Conservation (phyloP, 176 grass and related monocot genomes). For the Microstegium vimineum region DNA sequence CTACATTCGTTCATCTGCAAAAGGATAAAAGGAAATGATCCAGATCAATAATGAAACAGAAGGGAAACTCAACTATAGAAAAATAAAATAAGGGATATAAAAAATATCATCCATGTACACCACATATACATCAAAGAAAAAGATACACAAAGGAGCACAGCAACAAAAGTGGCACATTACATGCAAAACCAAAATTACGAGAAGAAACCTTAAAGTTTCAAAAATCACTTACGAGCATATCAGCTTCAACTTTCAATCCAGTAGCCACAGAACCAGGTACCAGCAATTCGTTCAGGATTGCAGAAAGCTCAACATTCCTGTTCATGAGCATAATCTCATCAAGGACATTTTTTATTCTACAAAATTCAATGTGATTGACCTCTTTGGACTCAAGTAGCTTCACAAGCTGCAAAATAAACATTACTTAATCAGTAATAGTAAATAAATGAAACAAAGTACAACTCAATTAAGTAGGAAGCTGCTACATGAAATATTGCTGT, state of each 20-base stretch:
- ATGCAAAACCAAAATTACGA: not conserved
- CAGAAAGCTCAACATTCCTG: constrained; percentile 66
- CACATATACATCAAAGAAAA: not conserved
- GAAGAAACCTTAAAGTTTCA: constrained; percentile 12
- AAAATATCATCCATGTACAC: not conserved
- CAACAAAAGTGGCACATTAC: not conserved
- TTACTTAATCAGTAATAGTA: constrained; percentile 16
- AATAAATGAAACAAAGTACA: constrained; percentile 33
- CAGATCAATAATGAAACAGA: not conserved
- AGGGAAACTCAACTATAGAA: not conserved
- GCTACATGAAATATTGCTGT: not conserved
- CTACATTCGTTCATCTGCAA: constrained; percentile 76
- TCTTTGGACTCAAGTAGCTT: constrained; percentile 94
- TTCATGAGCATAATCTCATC: constrained; percentile 87
- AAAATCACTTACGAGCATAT: constrained; percentile 58
- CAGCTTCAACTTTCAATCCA: constrained; percentile 83
- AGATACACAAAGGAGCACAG: not conserved
- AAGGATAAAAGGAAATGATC: constrained; percentile 8
- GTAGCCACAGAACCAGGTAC: constrained; percentile 65
- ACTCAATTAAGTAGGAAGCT: constrained; percentile 23
- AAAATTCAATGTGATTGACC: constrained; percentile 93
- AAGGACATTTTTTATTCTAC: constrained; percentile 86
- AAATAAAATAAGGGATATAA: not conserved
- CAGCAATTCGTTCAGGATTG: constrained; percentile 56
- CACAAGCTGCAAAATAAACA: constrained; percentile 76